Base-by-base conservation (phyloP, 1,139 yeast genomes). In the Arxiozyma bovina region DNA sequence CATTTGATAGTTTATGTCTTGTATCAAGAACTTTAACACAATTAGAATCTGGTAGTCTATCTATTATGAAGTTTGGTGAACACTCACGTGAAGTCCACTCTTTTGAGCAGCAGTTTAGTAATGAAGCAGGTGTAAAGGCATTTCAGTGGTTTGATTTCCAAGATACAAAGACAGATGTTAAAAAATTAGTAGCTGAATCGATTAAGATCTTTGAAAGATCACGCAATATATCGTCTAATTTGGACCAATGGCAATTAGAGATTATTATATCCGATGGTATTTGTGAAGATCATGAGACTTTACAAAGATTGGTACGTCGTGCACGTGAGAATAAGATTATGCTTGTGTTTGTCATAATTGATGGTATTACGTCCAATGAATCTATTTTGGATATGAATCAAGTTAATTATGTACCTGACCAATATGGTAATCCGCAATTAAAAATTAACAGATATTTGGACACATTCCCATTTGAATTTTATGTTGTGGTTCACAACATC, bases 361-460 rank as follows among this genome's bases (percentile, higher is more conserved):
- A 94, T 70, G 96, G 96, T 22, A 81, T 91, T 59, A 85, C 84
- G 62, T 81, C 87, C 46, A 82, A 79, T 54, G 96, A 90, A 62
- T 88, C 96, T 1, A 91, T 94, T 59, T 74, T 93, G 74, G 97
- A 93, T 62, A 90, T 94, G 96, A 86, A 85, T 57, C 97, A 93
- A 73, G 99, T 91, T 42, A 81, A 78, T 56, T 94, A 91, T 65
- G 76, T 79, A 20, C 82, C 87, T 42, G 85, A 83, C 60, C 76
- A 72, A n/a, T 75, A 77, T 52, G 97, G 97, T 3, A 80, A 80
- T 55, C 78, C 82, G 81, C 79, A 79, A 48, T 74, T 94, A 60
- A 80, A 85, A 68, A 94, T 94, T 58, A 85, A 82, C 57, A 86
- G 85, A 63, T 94, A 94, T 64, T 77, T 94, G 72, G 97, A 93